Conservation (phyloP, 2,329 filamentous ascomycete genomes). For the Rhynchosporium agropyri region DNA sequence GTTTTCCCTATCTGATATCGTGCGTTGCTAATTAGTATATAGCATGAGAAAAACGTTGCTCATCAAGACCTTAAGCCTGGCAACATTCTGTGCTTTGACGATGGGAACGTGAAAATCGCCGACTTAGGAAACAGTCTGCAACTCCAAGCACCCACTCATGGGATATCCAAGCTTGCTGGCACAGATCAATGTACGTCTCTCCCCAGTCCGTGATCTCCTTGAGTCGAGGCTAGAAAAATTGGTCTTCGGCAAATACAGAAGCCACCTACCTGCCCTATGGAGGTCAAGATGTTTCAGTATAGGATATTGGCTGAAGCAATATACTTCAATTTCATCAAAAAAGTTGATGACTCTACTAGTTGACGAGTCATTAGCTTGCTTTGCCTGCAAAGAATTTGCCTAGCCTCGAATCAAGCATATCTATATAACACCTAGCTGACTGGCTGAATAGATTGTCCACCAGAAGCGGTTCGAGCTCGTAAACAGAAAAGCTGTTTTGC, state of each 20-base stretch:
- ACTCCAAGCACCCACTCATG: background rate
- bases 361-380: no score
- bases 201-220: no score
- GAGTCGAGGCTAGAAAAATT: no score
- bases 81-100: conserved; percentile 12
- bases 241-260: no score
- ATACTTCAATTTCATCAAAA: no score
- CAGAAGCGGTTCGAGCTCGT: background rate
- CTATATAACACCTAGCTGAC: no score
- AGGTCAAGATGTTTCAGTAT: no score
- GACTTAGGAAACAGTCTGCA: conserved; percentile 11
- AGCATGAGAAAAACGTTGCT: conserved; percentile 10
- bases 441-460: background rate
- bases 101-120: background rate
- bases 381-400: no score
- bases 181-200: background rate
- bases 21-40: background rate
- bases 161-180: background rate
- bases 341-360: no score
- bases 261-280: no score
- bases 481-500: background rate
- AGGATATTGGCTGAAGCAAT: no score
- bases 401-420: no score
- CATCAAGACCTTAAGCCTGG: conserved; percentile 15
- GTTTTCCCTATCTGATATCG: background rate